Evolutionary conservation across 1,139 yeast species (phyloP).

Genomic region (Magnusiomyces clavatus): DNA sequence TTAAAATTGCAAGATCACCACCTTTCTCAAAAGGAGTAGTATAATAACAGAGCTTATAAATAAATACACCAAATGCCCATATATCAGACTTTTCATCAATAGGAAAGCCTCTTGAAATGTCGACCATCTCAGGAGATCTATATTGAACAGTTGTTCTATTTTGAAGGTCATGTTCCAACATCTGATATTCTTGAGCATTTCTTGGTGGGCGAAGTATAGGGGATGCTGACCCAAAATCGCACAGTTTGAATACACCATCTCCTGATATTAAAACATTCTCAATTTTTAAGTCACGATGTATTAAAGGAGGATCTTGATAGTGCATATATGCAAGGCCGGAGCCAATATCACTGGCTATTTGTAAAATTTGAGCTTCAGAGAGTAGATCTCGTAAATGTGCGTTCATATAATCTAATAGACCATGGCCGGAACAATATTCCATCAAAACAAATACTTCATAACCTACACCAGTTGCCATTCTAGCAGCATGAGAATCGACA

Average conservation of each 20-base stretch:
- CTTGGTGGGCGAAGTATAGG: slow-evolving; percentile 58
- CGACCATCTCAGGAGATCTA: slow-evolving; percentile 95
- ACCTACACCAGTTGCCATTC: slow-evolving; percentile 42
- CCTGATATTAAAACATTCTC: slow-evolving; percentile 84
- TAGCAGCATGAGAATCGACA: slow-evolving; percentile 92
- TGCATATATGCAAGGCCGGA: slow-evolving; percentile 87
- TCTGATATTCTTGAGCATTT: slow-evolving; percentile 55
- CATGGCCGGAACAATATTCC: slow-evolving; percentile 83
- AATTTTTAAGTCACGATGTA: slow-evolving; percentile 91
- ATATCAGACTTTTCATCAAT: slow-evolving; percentile 92
- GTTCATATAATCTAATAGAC: slow-evolving; percentile 90
- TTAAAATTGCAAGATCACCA: slow-evolving; percentile 60
- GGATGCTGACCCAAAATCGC: slow-evolving; percentile 94
- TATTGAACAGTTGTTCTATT: slow-evolving; percentile 97
- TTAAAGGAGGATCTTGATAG: slow-evolving; percentile 66
- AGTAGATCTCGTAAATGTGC: slow-evolving; percentile 75
- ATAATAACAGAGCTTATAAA: slow-evolving; percentile 86
- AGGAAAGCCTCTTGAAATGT: slow-evolving; percentile 72
- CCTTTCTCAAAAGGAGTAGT: slow-evolving; percentile 87
- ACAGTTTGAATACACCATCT: slow-evolving; percentile 65
- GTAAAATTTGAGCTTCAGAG: slow-evolving; percentile 72
- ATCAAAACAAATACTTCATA: slow-evolving; percentile 86
- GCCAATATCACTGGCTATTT: slow-evolving; percentile 76
- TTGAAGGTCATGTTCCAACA: slow-evolving; percentile 73
- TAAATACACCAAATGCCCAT: slow-evolving; percentile 92